Percentiles rank a stretch among this genome's conserved stretches.
Evolutionary conservation across 2,329 filamentous ascomycete species (phyloP).

Genomic region (Arthroderma sp.): DNA sequence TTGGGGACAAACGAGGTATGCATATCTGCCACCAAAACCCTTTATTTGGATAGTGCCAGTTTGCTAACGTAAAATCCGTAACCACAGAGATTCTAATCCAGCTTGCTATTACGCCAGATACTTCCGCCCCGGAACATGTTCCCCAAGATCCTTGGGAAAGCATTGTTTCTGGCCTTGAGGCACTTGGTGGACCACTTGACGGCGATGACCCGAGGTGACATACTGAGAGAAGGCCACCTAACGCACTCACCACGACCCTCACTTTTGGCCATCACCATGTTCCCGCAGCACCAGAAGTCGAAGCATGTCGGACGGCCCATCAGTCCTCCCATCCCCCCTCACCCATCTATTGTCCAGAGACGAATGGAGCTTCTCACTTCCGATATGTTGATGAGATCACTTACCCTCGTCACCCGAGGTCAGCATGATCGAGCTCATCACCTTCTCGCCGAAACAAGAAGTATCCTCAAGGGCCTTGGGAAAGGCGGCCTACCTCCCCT

Average conservation of each 20-base stretch:
- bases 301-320: slow-evolving; percentile 42
- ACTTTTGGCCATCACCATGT: slow-evolving; percentile 87
- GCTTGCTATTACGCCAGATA: slow-evolving; percentile 82
- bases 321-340: slow-evolving; percentile 79
- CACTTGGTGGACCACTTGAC: slow-evolving; percentile 75
- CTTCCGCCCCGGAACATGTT: slow-evolving; percentile 64
- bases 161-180: slow-evolving; percentile 88
- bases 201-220: slow-evolving; percentile 81
- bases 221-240: slow-evolving; percentile 74
- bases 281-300: slow-evolving; percentile 55
- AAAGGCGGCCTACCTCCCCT: slow-evolving; percentile 90
- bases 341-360: slow-evolving; percentile 86
- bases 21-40: background rate
- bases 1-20: slow-evolving; percentile 71
- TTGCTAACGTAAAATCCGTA: background rate
- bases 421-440: slow-evolving; percentile 92
- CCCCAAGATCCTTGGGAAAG: slow-evolving; percentile 96
- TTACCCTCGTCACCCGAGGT: slow-evolving; percentile 79
- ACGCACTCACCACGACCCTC: slow-evolving; percentile 82
- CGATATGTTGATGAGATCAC: slow-evolving; percentile 87
- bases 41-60: background rate
- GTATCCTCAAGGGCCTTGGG: slow-evolving; percentile 87
- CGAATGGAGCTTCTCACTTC: slow-evolving; percentile 96
- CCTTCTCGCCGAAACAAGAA: slow-evolving; percentile 81
- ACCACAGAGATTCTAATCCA: slow-evolving; percentile 75